phyloP scores from a whole-genome alignment of 345 rosid genomes.

The Citrus trifoliata region DNA sequence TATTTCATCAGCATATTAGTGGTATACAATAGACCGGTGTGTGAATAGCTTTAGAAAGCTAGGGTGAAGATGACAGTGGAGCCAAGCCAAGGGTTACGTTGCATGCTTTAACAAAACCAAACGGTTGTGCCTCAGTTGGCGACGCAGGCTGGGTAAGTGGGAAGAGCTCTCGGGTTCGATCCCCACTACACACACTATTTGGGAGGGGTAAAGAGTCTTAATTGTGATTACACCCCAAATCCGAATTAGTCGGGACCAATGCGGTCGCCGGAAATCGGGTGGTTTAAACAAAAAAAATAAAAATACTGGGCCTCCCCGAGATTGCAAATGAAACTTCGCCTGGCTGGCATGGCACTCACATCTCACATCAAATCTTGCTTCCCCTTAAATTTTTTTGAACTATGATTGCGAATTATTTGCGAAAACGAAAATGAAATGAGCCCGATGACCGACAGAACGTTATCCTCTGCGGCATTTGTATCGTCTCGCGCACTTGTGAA shows the following conservation, averaged over 20 bases:
- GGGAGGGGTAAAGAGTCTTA: too few relatives aligned
- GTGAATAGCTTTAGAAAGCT: background rate
- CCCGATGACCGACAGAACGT: background rate
- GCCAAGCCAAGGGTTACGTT: background rate
- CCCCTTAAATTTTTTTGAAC: background rate
- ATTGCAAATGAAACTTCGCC: background rate
- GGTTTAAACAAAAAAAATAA: too few relatives aligned
- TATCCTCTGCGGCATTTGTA: background rate
- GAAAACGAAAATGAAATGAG: too few relatives aligned
- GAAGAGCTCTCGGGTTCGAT: too few relatives aligned
- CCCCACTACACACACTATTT: too few relatives aligned
- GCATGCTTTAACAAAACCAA: background rate
- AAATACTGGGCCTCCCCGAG: background rate
- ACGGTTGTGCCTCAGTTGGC: too few relatives aligned
- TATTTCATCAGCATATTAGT: background rate
- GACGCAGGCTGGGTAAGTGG: too few relatives aligned
- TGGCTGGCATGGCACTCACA: background rate
- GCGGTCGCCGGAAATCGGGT: too few relatives aligned
- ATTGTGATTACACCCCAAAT: too few relatives aligned
- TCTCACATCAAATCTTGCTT: background rate
- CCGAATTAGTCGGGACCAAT: too few relatives aligned
- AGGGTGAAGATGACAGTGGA: background rate
- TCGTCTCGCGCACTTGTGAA: too few relatives aligned
- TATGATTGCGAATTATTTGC: background rate
- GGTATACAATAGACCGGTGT: background rate